Conservation (phyloP, 179 eudicot genomes). For the Amaranthus tricolor region DNA sequence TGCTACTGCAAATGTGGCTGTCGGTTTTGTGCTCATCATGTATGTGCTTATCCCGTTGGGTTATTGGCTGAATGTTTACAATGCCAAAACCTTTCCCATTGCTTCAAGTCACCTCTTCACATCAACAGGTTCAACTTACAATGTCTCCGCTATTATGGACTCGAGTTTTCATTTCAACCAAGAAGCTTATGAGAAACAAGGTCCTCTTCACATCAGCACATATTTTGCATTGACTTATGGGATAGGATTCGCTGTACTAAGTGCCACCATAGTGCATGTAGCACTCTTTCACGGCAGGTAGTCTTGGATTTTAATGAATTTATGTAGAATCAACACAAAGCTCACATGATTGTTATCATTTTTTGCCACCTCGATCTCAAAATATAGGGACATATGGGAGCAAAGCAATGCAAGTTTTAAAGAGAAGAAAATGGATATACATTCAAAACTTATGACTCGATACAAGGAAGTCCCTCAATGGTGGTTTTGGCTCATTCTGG, state of each 20-base stretch:
- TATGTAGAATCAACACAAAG: not conserved
- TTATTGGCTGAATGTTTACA: slow-evolving; percentile 75
- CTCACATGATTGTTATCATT: not conserved
- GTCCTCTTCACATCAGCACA: slow-evolving; percentile 78
- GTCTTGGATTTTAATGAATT: not conserved
- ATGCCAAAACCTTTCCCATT: slow-evolving; percentile 85
- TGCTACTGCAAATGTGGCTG: slow-evolving; percentile 94
- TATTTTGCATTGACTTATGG: slow-evolving; percentile 96
- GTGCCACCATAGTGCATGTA: slow-evolving; percentile 79
- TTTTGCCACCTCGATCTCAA: not conserved
- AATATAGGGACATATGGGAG: slow-evolving; percentile 78
- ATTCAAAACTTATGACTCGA: slow-evolving; percentile 75
- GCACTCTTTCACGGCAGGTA: slow-evolving; percentile 93
- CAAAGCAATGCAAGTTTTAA: slow-evolving; percentile 78
- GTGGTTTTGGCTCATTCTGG: slow-evolving; percentile 95
- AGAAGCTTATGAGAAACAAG: slow-evolving; percentile 64
- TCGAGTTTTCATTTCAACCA: slow-evolving; percentile 62
- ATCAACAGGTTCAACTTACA: slow-evolving; percentile 54
- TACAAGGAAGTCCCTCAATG: slow-evolving; percentile 85
- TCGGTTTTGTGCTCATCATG: slow-evolving; percentile 69
- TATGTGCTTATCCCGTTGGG: slow-evolving; percentile 70
- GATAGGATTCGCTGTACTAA: slow-evolving; percentile 82
- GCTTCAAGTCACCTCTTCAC: slow-evolving; percentile 64
- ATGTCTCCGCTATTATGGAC: slow-evolving; percentile 70
- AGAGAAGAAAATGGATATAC: slow-evolving; percentile 75